A percentile compares a stretch with the other conserved stretches of the same genome.
These are phyloP conservation scores for Coffea humblotiana DNA, from an alignment of 305 asterid species.

Conservation along the genomic window DNA sequence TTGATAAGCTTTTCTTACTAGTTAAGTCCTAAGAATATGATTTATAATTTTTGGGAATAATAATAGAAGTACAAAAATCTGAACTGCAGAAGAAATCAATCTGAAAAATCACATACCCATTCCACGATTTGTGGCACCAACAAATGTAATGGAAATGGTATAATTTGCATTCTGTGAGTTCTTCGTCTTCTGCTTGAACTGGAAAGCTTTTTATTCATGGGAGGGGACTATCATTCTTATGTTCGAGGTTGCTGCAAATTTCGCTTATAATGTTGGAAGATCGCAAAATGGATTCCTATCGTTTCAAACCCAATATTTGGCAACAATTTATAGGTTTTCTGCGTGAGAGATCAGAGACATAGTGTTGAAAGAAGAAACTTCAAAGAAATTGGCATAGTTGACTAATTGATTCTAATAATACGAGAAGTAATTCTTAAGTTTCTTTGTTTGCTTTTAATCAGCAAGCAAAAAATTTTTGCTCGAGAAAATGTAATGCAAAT, in stretches of 20 bases:
- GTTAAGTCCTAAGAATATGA: too few species aligned
- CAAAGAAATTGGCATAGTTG: neutral
- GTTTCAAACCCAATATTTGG: neutral
- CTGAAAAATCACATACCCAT: too few species aligned
- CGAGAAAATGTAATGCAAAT: neutral
- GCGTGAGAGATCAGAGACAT: neutral
- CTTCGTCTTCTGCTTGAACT: slow-evolving; percentile 70
- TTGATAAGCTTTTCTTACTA: too few species aligned
- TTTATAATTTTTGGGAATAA: too few species aligned
- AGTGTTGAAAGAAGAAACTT: neutral
- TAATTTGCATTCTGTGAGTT: slow-evolving; percentile 45
- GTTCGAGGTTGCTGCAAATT: slow-evolving; percentile 57
- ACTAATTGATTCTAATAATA: neutral
- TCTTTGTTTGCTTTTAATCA: neutral
- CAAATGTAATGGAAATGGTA: too few species aligned
- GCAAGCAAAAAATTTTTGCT: neutral
- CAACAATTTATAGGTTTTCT: neutral
- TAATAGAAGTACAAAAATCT: too few species aligned
- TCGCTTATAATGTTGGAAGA: slow-evolving; percentile 35
- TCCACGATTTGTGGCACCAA: too few species aligned
- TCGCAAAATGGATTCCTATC: slow-evolving; percentile 78
- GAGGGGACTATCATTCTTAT: slow-evolving; percentile 91
- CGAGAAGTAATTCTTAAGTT: neutral
- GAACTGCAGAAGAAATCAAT: too few species aligned
- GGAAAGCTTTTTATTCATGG: slow-evolving; percentile 80